phyloP scores from a whole-genome alignment of 202 grass and related monocot genomes.

The Setaria italica region DNA sequence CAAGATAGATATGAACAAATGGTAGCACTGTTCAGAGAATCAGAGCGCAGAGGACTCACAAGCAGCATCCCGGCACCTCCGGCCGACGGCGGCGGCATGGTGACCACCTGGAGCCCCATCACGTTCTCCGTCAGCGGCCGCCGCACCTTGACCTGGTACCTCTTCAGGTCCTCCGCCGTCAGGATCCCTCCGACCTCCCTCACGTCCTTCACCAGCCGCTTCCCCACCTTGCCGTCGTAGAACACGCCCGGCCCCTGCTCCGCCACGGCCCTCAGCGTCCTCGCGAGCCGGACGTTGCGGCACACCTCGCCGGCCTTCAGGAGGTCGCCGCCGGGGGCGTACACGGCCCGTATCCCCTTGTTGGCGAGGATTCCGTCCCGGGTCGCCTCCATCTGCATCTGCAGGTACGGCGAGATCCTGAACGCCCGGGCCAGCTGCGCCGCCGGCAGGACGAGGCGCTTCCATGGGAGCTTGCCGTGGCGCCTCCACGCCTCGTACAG shows the following conservation, averaged over 20 bases:
- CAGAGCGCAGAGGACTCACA: constrained; percentile 45
- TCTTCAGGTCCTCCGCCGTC: constrained; percentile 65
- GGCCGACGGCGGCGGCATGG: constrained; percentile 86
- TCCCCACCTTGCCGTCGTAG: constrained; percentile 64
- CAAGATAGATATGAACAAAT: background rate
- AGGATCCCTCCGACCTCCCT: constrained; percentile 67
- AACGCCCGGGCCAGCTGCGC: constrained; percentile 70
- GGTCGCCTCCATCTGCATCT: constrained; percentile 74
- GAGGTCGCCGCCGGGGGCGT: constrained; percentile 60
- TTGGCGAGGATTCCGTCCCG: constrained; percentile 63
- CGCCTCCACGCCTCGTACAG: constrained; percentile 75
- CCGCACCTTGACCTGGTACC: constrained; percentile 72
- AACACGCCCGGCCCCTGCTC: constrained; percentile 60
- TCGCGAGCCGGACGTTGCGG: constrained; percentile 60
- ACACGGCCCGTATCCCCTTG: constrained; percentile 56
- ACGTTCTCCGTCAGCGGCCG: constrained; percentile 53
- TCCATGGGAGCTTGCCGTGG: constrained; percentile 86
- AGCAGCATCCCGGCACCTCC: constrained; percentile 84
- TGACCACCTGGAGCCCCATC: constrained; percentile 68
- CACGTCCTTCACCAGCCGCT: constrained; percentile 61
- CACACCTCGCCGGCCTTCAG: constrained; percentile 66
- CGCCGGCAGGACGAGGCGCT: constrained; percentile 60
- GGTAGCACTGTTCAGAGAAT: background rate
- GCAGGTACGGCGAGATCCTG: constrained; percentile 72
- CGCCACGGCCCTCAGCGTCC: constrained; percentile 59